Base-by-base conservation (phyloP, 768 basidiomycete genomes). In the Sistotremastrum suecicum region DNA sequence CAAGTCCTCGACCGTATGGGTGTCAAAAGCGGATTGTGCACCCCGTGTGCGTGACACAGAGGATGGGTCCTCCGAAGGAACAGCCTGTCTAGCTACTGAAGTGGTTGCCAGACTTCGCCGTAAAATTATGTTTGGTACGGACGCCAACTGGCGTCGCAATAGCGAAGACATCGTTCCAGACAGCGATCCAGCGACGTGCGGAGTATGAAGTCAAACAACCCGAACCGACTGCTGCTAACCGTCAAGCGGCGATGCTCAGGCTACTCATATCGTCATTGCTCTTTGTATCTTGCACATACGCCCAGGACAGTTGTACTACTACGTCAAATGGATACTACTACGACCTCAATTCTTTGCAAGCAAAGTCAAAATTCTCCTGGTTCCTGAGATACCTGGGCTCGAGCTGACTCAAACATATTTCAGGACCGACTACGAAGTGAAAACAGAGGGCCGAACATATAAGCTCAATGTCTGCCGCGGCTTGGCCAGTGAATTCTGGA, bases 1-100 rank as follows among this genome's bases (percentile, higher is more conserved):
- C 46, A 91, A 62, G 64, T 89, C 89, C 63, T 91, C 88, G 41
- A 87, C 85, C 9, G 77, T 70, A 53, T 86, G 81, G 42, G 76
- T 76, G 43, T 80, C 77, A 55, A 78, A 75, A 2, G 68, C 68
- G 52, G 65, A 71, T 65, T 68, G 76, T 34, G 56, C 55, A 41
- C 56, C 60, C 34, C 56, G 53, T 3, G 66, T 56, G 46, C 60
- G 55, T 7, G 59, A 48, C 6, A 37, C 54, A 45, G 34, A 56
- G 53, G 33, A 43, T 45, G 50, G 58, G 48, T 48, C 60, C 43
- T 42, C 58, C 41, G 47, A 45, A 48, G 51, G 32, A 3, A 53
- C 44, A 33, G 50, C 49, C 49, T 62, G 50, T 37, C 53, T 57
- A 47, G 46, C 68, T 57, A 56, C 62, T 40, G 63, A 40, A 11